Base-by-base conservation (phyloP, 2,329 filamentous ascomycete genomes). In the Didymella segeticola region DNA sequence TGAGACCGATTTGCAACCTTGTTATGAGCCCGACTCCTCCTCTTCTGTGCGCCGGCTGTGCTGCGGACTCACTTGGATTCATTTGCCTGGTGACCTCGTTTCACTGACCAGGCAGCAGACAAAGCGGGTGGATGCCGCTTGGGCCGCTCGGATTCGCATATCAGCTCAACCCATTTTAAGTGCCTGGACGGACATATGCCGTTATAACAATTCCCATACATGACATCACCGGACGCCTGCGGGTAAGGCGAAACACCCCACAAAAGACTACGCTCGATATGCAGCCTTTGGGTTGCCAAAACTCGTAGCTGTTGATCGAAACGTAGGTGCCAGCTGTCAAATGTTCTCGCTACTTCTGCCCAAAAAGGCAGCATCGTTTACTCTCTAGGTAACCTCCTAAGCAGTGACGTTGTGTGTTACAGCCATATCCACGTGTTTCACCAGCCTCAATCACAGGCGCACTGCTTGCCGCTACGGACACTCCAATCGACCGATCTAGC, bases 351-450 rank as follows among this genome's bases (percentile, higher is more conserved):
- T 41, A 8, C 29, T 17, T 29, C 17, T 43, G 43, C 43, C 38
- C 10, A 23, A 47, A 47, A 3, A 10, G 17, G 31, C 30, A 39
- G 38, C 33, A 15, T 39, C 33, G 22, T 39, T 36, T 36, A 37
- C 25, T 42, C 33, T 51, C 23, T 20, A 34, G 36, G 27, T 33
- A 26, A 12, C 15, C 17, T 42, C 22, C 15, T 31, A 15, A 22
- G 27, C 41, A 39, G 43, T 26, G 19, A 33, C 43, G 29, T 43
- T 30, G 42, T 43, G 47, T 25, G 51, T 54, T 20, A 45, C 45
- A 36, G 29, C 37, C 15, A 54, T 54, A 37, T 47, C 30, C 51
- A 51, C 33, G 48, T 53, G 61, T 61, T 63, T 63, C 60, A 59
- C 48, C 46, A 54, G 17, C 42, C 34, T 37, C 49, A 43, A 47